A percentile compares a stretch with the other conserved stretches of the same genome.
Evolutionary conservation across 345 rosid species (phyloP).

Genomic region (Mercurialis annua): DNA sequence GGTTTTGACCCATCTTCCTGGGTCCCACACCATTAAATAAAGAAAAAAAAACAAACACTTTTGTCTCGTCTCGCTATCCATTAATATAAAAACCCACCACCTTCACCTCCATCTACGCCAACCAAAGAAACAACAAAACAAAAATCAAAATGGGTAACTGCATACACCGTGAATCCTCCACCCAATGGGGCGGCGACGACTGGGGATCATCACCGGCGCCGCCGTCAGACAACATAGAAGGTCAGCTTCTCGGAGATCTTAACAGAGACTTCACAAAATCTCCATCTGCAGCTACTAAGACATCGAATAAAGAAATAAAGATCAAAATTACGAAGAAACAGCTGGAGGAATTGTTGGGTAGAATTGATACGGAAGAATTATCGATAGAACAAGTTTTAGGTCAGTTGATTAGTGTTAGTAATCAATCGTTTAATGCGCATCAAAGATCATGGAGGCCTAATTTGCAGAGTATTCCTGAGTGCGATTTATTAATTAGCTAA

Average conservation of each 20-base stretch:
- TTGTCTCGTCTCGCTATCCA: neutral
- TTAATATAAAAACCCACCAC: slow-evolving; percentile 4
- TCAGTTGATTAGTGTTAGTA: slow-evolving; percentile 23
- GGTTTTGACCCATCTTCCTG: slow-evolving; percentile 33
- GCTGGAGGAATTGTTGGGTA: slow-evolving; percentile 48
- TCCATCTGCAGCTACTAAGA: neutral
- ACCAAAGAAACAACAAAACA: neutral
- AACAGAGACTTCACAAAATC: neutral
- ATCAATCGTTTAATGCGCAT: slow-evolving; percentile 18
- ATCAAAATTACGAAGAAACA: slow-evolving; percentile 57
- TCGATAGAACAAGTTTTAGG: slow-evolving; percentile 42
- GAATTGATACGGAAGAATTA: slow-evolving; percentile 34
- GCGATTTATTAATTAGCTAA: too few relatives aligned
- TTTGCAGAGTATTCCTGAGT: slow-evolving; percentile 62
- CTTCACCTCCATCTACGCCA: slow-evolving; percentile 6
- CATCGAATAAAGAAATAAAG: slow-evolving; percentile 33
- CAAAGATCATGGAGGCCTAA: slow-evolving; percentile 58
- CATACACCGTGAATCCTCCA: slow-evolving; percentile 31
- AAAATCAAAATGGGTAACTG: slow-evolving; percentile 47
- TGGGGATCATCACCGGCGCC: slow-evolving; percentile 31
- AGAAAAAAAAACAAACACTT: neutral
- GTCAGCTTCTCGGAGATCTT: slow-evolving; percentile 17
- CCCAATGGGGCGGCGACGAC: slow-evolving; percentile 55
- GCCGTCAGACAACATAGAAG: slow-evolving; percentile 1
- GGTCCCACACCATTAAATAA: neutral